phyloP scores from a whole-genome alignment of 177 flowering plant species.

The Vitis hybrid region DNA sequence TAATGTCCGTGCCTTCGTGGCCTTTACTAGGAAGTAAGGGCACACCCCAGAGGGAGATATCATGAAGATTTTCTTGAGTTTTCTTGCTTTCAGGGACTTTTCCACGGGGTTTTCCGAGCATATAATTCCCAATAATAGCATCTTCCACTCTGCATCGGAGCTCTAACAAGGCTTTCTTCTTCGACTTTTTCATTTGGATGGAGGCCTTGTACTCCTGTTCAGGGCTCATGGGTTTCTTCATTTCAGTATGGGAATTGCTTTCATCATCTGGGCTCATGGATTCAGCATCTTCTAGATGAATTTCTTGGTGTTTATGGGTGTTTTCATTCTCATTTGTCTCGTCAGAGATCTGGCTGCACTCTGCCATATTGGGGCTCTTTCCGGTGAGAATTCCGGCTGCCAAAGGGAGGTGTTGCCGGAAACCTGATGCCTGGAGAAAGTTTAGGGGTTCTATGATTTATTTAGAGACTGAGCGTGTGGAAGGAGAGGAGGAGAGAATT shows the following conservation, averaged over 20 bases:
- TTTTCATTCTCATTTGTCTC: background rate
- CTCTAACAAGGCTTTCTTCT: slow-evolving; percentile 42
- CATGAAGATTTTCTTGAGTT: slow-evolving; percentile 19
- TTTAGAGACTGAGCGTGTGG: no score
- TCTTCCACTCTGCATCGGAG: slow-evolving; percentile 56
- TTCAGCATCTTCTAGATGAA: background rate
- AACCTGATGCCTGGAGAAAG: slow-evolving; percentile 10
- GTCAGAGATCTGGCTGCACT: background rate
- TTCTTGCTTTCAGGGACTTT: background rate
- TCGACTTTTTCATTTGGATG: slow-evolving; percentile 19
- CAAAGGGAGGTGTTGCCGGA: slow-evolving; percentile 9
- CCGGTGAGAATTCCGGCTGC: slow-evolving; percentile 18
- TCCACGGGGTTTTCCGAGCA: slow-evolving; percentile 19
- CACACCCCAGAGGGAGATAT: slow-evolving; percentile 71
- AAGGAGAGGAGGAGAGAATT: background rate
- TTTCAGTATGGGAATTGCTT: background rate
- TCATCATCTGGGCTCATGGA: slow-evolving; percentile 10
- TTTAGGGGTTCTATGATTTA: background rate
- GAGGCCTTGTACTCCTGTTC: background rate
- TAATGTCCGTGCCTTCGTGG: slow-evolving; percentile 50
- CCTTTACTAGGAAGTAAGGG: slow-evolving; percentile 70
- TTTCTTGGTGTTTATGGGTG: background rate
- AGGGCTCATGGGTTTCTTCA: no score
- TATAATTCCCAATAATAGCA: slow-evolving; percentile 42
- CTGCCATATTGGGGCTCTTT: slow-evolving; percentile 6